Evolutionary conservation across 1,139 yeast species (phyloP).

Genomic region (Meyerozyma elateridarum): DNA sequence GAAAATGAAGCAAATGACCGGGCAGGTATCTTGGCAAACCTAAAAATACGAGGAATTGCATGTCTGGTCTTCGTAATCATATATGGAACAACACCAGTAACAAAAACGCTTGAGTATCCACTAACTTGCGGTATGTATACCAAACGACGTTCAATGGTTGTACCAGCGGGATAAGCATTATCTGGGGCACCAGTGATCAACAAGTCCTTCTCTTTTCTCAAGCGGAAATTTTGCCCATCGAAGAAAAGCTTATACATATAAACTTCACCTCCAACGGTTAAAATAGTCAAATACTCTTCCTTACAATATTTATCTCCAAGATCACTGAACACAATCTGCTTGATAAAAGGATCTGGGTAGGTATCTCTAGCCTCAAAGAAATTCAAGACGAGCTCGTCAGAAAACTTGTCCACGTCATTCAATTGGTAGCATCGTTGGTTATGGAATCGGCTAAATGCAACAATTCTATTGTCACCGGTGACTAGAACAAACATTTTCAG

Average conservation of each 20-base stretch:
- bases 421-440: conserved; percentile 64
- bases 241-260: conserved; percentile 57
- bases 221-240: conserved; percentile 46
- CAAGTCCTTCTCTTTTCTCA: conserved; percentile 46
- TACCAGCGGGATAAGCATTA: conserved; percentile 66
- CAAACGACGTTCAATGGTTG: conserved; percentile 63
- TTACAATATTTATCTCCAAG: conserved; percentile 56
- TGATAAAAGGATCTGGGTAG: conserved; percentile 70
- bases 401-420: conserved; percentile 52
- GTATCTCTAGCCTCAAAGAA: conserved; percentile 56
- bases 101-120: conserved; percentile 58
- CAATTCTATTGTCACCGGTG: conserved; percentile 71
- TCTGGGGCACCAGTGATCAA: conserved; percentile 70
- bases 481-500: conserved; percentile 59
- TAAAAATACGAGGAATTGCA: conserved; percentile 63
- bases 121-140: conserved; percentile 56
- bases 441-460: conserved; percentile 61
- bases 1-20: conserved; percentile 57
- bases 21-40: conserved; percentile 60
- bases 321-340: conserved; percentile 61
- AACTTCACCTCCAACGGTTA: conserved; percentile 79
- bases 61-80: conserved; percentile 60
- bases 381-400: conserved; percentile 48
- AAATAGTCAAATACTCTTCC: conserved; percentile 59
- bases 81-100: conserved; percentile 75